Conservation (phyloP, 2,329 filamentous ascomycete genomes). For the Dichotomopilus funicola region DNA sequence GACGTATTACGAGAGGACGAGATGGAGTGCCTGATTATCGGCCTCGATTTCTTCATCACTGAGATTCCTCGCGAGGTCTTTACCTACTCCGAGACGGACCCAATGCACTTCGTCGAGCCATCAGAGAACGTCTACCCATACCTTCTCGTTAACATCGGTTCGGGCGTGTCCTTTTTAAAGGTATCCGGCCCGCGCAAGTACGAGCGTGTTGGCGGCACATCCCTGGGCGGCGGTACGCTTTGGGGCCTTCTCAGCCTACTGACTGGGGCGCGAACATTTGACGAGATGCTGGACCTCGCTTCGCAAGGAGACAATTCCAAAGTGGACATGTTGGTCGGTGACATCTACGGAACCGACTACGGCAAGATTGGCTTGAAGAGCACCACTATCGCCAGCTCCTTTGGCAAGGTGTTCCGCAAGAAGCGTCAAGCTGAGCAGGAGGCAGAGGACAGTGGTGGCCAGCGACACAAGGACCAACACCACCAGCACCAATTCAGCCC, state of each 20-base stretch:
- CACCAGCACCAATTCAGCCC: constrained; percentile 5
- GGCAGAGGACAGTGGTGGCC: constrained; percentile 64
- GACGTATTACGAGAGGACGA: constrained; percentile 91
- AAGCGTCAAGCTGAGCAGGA: constrained; percentile 75
- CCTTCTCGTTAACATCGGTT: constrained; percentile 95
- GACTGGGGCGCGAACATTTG: constrained; percentile 91
- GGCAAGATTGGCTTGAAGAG: constrained; percentile 94
- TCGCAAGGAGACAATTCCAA: constrained; percentile 85
- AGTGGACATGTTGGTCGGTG: constrained; percentile 94
- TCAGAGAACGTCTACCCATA: constrained; percentile 87
- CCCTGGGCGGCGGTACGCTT: constrained; percentile 90
- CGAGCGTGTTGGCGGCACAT: constrained; percentile 88
- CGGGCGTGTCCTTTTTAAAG: constrained; percentile 94
- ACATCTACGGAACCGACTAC: constrained; percentile 96
- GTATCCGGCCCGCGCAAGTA: constrained; percentile 83
- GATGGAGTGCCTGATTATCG: constrained; percentile 97
- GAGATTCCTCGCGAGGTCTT: constrained; percentile 97
- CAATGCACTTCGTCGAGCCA: constrained; percentile 80
- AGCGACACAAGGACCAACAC: constrained; percentile 32
- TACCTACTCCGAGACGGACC: constrained; percentile 84
- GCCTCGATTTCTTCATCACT: constrained; percentile 97
- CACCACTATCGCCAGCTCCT: constrained; percentile 90
- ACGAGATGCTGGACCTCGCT: constrained; percentile 92
- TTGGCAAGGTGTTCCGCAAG: constrained; percentile 93
- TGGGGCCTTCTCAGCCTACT: constrained; percentile 91